Percentiles rank a stretch among this genome's conserved stretches.
Evolutionary conservation across 441 rosid genomes (phyloP).

Genomic region (Jatropha podagrica): DNA sequence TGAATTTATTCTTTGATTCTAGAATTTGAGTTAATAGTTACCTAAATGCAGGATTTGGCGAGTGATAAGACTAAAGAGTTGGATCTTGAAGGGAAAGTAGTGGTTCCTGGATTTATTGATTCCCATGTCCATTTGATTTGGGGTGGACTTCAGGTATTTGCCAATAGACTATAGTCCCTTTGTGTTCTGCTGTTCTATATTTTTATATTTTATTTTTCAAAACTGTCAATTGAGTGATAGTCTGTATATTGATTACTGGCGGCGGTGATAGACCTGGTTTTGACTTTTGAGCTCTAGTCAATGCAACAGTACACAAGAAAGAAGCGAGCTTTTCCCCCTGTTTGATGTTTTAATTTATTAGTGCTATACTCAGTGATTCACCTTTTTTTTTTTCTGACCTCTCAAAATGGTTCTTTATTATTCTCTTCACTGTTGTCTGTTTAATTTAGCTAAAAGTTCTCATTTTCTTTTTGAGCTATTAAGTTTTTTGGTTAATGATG

Average conservation of each 20-base stretch:
- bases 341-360: too few relatives aligned
- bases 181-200: background rate
- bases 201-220: background rate
- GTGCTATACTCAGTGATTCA: background rate
- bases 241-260: background rate
- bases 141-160: slow-evolving; percentile 75
- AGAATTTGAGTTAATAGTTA: background rate
- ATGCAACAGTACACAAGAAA: background rate
- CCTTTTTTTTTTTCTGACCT: background rate
- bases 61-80: slow-evolving; percentile 56
- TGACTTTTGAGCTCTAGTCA: background rate
- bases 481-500: background rate
- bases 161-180: background rate
- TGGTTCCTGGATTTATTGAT: slow-evolving; percentile 90
- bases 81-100: slow-evolving; percentile 73
- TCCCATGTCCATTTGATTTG: slow-evolving; percentile 78
- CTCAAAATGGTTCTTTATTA: background rate
- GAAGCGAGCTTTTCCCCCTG: too few relatives aligned
- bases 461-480: background rate
- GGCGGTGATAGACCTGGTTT: background rate
- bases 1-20: background rate
- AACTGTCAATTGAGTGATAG: background rate
- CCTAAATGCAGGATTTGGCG: slow-evolving; percentile 46
- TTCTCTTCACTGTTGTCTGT: background rate
- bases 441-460: background rate